A percentile compares a stretch with the other conserved stretches of the same genome.
These are phyloP conservation scores for Trichocladium antarcticum DNA, from an alignment of 495 filamentous ascomycete genomes.

Conservation along the genomic window DNA sequence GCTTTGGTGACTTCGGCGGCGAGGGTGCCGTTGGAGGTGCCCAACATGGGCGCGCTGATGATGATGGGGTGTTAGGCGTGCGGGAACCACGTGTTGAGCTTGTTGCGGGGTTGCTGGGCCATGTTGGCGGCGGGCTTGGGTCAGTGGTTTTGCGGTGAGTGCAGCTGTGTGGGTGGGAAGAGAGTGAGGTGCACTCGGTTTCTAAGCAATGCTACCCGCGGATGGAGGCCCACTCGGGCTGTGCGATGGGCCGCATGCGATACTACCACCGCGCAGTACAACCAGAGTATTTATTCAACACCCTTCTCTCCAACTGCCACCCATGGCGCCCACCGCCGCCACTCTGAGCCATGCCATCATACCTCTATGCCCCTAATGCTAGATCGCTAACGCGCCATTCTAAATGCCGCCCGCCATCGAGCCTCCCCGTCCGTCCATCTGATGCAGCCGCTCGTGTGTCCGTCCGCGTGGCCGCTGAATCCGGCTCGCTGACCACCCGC, in stretches of 20 bases:
- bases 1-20: conserved; percentile 54
- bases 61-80: conserved; percentile 51
- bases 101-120: neutral
- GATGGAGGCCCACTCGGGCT: no score
- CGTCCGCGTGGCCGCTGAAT: neutral
- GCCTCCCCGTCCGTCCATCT: neutral
- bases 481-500: neutral
- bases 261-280: no score
- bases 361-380: neutral
- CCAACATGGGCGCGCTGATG: conserved; percentile 60
- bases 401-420: neutral
- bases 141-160: no score
- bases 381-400: neutral
- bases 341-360: no score
- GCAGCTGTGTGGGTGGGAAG: neutral
- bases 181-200: no score
- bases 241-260: no score
- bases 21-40: conserved; percentile 50
- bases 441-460: neutral
- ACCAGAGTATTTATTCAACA: no score
- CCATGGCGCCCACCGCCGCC: no score
- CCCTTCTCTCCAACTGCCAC: no score
- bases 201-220: no score
- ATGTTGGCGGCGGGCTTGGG: neutral
- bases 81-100: conserved; percentile 39